A percentile compares a stretch with the other conserved stretches of the same genome.
phyloP scores from a whole-genome alignment of 441 rosid species.

The Populus hybrid region DNA sequence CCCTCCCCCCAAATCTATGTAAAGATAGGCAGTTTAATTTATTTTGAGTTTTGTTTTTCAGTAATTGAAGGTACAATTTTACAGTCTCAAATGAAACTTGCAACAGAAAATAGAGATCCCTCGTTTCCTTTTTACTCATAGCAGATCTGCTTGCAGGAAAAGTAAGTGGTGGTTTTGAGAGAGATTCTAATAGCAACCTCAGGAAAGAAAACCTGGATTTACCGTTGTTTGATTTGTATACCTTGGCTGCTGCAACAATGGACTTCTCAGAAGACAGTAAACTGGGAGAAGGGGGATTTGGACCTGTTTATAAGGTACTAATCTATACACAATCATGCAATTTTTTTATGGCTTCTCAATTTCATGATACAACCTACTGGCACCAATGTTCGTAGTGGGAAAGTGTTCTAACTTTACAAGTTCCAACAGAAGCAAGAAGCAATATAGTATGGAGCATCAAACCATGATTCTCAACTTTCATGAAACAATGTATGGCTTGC shows the following conservation, averaged over 20 bases:
- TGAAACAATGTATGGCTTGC: neutral
- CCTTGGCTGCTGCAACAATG: constrained; percentile 54
- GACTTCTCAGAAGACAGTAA: constrained; percentile 45
- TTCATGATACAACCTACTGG: neutral
- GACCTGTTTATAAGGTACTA: constrained; percentile 40
- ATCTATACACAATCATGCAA: neutral
- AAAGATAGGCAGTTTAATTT: neutral
- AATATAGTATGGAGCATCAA: too few relatives aligned
- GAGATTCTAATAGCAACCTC: neutral
- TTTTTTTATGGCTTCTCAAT: neutral
- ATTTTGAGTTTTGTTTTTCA: too few relatives aligned
- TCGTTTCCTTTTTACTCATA: neutral
- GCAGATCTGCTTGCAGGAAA: constrained; percentile 32
- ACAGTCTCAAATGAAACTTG: neutral
- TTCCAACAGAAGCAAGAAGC: too few relatives aligned
- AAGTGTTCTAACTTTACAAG: too few relatives aligned
- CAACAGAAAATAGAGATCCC: neutral
- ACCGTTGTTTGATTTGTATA: constrained; percentile 54
- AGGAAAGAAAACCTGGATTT: constrained; percentile 45
- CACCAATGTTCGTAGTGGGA: too few relatives aligned
- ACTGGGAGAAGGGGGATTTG: constrained; percentile 64
- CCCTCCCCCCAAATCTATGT: neutral
- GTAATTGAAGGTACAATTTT: neutral
- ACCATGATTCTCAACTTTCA: neutral
- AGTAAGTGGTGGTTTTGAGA: constrained; percentile 1